These are phyloP conservation scores for Starmera amethionina DNA, from an alignment of 805 yeast species.

Conservation along the genomic window DNA sequence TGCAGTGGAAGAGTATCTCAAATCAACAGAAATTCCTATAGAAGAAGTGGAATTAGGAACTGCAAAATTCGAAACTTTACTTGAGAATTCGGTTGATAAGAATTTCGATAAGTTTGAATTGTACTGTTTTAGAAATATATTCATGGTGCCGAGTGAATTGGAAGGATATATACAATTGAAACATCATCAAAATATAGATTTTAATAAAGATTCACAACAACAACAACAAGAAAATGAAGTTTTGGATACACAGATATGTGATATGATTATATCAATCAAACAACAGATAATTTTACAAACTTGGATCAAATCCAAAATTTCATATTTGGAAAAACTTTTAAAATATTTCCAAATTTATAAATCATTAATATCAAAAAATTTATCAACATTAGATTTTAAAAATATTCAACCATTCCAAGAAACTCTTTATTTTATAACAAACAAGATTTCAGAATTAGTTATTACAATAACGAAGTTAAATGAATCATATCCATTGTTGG, in stretches of 20 bases:
- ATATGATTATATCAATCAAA: slow-evolving; percentile 28
- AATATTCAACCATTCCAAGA: slow-evolving; percentile 37
- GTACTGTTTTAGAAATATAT: slow-evolving; percentile 68
- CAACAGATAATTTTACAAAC: slow-evolving; percentile 34
- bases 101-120: slow-evolving; percentile 83
- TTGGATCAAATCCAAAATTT: slow-evolving; percentile 28
- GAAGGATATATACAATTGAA: slow-evolving; percentile 58
- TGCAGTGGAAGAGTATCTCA: slow-evolving; percentile 62
- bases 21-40: slow-evolving; percentile 18
- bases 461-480: slow-evolving; percentile 6
- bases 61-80: slow-evolving; percentile 64
- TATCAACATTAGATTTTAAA: slow-evolving; percentile 16
- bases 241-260: slow-evolving; percentile 23
- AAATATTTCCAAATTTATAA: slow-evolving; percentile 24
- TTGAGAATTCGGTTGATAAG: slow-evolving; percentile 68
- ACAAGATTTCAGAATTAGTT: slow-evolving; percentile 28
- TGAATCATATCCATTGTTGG: slow-evolving; percentile 4
- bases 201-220: slow-evolving; percentile 10
- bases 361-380: slow-evolving; percentile 21
- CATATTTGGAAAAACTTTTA: slow-evolving; percentile 28
- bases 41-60: slow-evolving; percentile 49
- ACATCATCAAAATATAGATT: slow-evolving; percentile 52
- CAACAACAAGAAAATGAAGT: slow-evolving; percentile 10
- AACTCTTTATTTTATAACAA: slow-evolving; percentile 32
- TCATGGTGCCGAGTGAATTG: slow-evolving; percentile 58